Evolutionary conservation across 2,329 filamentous ascomycete genomes (phyloP), one percentile per base, ranked within the genome.

Genomic region (Aspergillus costaricaensis): DNA sequence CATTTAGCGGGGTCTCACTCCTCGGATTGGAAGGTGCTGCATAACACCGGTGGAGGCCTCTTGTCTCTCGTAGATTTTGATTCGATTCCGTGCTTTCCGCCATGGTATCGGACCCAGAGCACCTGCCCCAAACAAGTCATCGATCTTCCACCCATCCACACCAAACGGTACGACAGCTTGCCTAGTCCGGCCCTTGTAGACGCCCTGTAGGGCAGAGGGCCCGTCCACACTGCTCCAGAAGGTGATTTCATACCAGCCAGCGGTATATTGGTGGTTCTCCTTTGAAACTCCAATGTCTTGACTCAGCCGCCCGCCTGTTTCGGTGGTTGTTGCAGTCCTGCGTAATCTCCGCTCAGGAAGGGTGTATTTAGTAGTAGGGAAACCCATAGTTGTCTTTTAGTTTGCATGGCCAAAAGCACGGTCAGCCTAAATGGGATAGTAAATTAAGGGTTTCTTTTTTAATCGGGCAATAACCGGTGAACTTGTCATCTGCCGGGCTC

Each of bases 171-270:
- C 41, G 41, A 44, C 41, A 14, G 41, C 21, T 23, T 44, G 10
- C 21, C 41, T 27, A 48, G 44, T 48, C 44, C 21, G 44, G 44
- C 12, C 44, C 44, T 48, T 25, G 44, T 49, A 49, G 44, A 14
- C 44, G 38, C 52, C 52, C 12, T 55, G 52, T 55, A 55, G 38
- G 52, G 52, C 52, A 55, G 52, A 55, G n/a, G 21, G 21, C 50
- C 23, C 23, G 14, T 43, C 41, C 41, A 44, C 41, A 23, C 41
- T 44, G 19, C 19, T 21, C 19, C 21, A 21, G 41, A 44, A 9
- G 9, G 6, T 44, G 23, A 5, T 15, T 27, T 25, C 32, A 36
- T 36, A 36, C 32, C 32, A 5, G 14, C 32, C 5, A 6, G 2
- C 12, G 32, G 5, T 36, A 4, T 36, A 36, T 36, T 36, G 32